Evolutionary conservation across 1,284 basidiomycete genomes (phyloP).

Genomic region (Dichomitus squalens): DNA sequence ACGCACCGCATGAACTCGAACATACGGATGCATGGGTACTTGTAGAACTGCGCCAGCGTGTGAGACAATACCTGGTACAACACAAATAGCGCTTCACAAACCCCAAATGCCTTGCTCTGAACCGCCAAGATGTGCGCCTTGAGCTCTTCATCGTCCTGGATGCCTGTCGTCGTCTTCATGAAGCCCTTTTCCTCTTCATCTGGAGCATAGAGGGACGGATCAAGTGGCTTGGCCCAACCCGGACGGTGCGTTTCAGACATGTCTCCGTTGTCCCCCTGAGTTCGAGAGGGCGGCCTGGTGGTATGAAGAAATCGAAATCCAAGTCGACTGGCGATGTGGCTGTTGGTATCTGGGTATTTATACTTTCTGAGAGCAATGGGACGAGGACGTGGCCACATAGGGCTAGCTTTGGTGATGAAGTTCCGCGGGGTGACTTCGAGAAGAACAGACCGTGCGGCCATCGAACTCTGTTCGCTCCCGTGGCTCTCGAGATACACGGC

Average conservation of each 20-base stretch:
- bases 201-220: too few species aligned
- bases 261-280: background rate
- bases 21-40: slow-evolving; percentile 22
- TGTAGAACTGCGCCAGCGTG: slow-evolving; percentile 6
- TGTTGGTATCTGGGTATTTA: background rate
- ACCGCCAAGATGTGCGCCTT: slow-evolving; percentile 17
- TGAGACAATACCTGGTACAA: background rate
- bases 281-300: background rate
- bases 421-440: too few species aligned
- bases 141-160: slow-evolving; percentile 18
- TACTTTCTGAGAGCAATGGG: too few species aligned
- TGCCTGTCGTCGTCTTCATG: slow-evolving; percentile 22
- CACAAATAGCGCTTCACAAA: background rate
- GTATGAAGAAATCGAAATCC: too few species aligned
- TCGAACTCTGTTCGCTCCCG: too few species aligned
- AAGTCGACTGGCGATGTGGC: background rate
- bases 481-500: too few species aligned
- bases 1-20: slow-evolving; percentile 20
- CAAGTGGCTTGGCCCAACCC: slow-evolving; percentile 10
- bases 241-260: slow-evolving; percentile 7
- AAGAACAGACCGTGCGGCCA: too few species aligned
- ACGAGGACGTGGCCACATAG: too few species aligned
- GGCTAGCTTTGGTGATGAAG: too few species aligned
- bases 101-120: slow-evolving; percentile 19
- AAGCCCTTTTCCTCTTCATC: slow-evolving; percentile 19